These are phyloP conservation scores for Forsythia suspensa DNA, from an alignment of 257 asterid genomes.

Conservation along the genomic window DNA sequence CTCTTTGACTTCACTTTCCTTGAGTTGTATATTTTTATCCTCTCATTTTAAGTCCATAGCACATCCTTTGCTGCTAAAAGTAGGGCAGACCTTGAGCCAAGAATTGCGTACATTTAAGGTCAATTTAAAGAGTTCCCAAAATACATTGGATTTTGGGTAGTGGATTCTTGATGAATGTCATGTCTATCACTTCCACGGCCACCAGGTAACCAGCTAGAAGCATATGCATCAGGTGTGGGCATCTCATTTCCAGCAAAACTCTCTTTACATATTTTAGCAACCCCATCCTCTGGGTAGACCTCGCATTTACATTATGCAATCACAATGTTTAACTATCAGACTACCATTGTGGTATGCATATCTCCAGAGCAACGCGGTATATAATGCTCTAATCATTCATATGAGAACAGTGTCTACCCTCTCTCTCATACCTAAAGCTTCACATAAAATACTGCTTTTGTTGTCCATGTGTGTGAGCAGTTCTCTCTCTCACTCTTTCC, in stretches of 20 bases:
- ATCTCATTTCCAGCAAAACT: slow-evolving; percentile 62
- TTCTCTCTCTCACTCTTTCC: not conserved
- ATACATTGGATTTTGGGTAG: slow-evolving; percentile 47
- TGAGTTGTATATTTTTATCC: slow-evolving; percentile 10
- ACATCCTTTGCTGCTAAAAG: not conserved
- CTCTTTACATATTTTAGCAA: slow-evolving; percentile 54
- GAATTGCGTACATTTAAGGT: not conserved
- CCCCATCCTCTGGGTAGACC: slow-evolving; percentile 35
- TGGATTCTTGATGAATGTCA: slow-evolving; percentile 63
- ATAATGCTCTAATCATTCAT: not conserved
- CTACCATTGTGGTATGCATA: not conserved
- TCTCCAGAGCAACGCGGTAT: not conserved
- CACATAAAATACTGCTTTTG: slow-evolving; percentile 13
- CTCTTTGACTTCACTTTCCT: not conserved
- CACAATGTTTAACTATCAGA: slow-evolving; percentile 14
- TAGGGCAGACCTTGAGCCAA: not conserved
- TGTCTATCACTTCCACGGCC: slow-evolving; percentile 65
- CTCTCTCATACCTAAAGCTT: not conserved
- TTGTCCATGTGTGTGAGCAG: not conserved
- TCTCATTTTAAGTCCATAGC: not conserved
- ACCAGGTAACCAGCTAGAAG: not conserved
- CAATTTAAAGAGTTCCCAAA: slow-evolving; percentile 17
- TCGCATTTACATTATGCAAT: slow-evolving; percentile 35
- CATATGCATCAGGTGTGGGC: not conserved
- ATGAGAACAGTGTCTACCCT: not conserved